Base-by-base conservation (phyloP, 176 grass and related monocot species). In the Secale cereale region DNA sequence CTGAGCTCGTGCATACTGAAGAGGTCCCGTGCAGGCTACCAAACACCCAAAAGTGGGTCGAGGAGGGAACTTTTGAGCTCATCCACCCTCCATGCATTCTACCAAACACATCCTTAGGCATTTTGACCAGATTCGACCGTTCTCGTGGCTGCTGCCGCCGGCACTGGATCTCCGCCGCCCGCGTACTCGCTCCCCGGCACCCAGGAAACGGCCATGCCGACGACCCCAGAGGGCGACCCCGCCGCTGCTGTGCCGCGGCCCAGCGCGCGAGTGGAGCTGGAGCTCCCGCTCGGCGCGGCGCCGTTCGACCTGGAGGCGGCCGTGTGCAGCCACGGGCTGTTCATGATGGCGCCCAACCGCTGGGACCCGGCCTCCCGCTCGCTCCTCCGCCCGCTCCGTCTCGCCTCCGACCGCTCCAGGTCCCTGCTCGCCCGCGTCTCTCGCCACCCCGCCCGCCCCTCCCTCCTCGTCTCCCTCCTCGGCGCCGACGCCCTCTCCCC, bases 341-440 rank as follows among this genome's bases (percentile, higher is more conserved):
- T 97, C 90, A 97, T 94, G 95, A 97, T 94, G 95, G 84, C 90
- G 16, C 95, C 95, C 81, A 97, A 97, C 72, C 74, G 84, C 54
- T 97, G 92, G 95, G 88, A 94, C 78, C 88, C 92, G 0, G 41
- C 82, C 28, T 64, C 90, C 30, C 87, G 82, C 78, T 59, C 81
- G 81, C 89, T 97, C 70, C 45, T 54, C 52, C 95, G 95, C 32
- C 95, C 95, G 14, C 92, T 97, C 19, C 92, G 88, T 77, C 92
- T 97, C 86, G 70, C 90, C 82, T 87, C 90, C 78, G 88, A 89
- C 63, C 57, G 86, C 68, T 78, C 85, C 52, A 3, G 7, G 3
- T 94, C 92, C 56, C 63, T 86, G 45, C 46, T 80, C 74, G 65
- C 61, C 75, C 82, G 81, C 74, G 59, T 97, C 43, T 92, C 92